Base-by-base conservation (phyloP, 345 rosid genomes). In the Laguncularia racemosa region DNA sequence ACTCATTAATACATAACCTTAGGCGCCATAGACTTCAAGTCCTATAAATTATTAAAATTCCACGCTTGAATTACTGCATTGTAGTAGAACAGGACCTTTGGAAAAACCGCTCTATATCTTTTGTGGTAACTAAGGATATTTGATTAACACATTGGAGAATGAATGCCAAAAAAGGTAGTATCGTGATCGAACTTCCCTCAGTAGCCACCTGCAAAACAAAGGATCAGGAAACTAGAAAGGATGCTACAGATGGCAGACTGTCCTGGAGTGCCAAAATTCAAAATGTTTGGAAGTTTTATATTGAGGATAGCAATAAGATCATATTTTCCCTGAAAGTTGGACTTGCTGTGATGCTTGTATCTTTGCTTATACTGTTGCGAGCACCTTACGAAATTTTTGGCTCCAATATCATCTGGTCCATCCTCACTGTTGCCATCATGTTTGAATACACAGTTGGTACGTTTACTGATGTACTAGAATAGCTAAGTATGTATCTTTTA, bases 361-460 rank as follows among this genome's bases (percentile, higher is more conserved):
- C 88, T 11, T 63, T 84, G 81, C 85, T 84, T 12, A 76, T 78
- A 57, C 68, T 84, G 57, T 61, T 79, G 53, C 71, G 59, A 45
- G 84, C 84, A 20, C 84, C 91, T 52, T 84, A 77, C 59, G 81
- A 79, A 44, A 67, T 76, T 19, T 82, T 84, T 55, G 91, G 91
- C 48, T 64, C 76, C 59, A 74, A 67, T 50, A 79, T 84, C 63
- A 77, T 84, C 9, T 84, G 91, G 91, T 84, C 85, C 50, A 77
- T 84, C 64, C 85, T 84, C 56, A 84, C 91, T 1, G 91, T 84
- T 20, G 88, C 88, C 33, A 74, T 79, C 68, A 81, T 77, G 88
- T 81, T 81, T 53, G 91, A 84, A 69, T 78, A 73, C 58, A 79
- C 88, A 21, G 91, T 81, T 3, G 91, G 91, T 79, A 78, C 5